Percentiles rank a stretch among this genome's conserved stretches.
These are phyloP conservation scores for Saccharomycopsis babjevae DNA, from an alignment of 805 yeast genomes.

Conservation along the genomic window DNA sequence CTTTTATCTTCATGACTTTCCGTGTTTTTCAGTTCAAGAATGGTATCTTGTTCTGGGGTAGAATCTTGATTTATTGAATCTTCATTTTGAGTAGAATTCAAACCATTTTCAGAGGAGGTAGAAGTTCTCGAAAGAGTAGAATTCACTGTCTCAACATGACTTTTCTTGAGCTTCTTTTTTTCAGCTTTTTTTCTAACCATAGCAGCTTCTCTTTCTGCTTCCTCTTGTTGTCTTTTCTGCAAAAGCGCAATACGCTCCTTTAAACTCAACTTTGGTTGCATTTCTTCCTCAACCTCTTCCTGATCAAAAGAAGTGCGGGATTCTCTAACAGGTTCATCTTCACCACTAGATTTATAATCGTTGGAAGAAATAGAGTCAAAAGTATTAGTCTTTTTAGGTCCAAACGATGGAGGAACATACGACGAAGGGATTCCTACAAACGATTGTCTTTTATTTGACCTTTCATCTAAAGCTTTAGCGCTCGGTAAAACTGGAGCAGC, in stretches of 20 bases:
- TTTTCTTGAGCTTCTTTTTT: slow-evolving; percentile 32
- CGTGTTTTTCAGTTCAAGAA: background rate
- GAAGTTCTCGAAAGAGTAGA: background rate
- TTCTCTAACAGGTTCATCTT: slow-evolving; percentile 20
- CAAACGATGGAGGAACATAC: slow-evolving; percentile 37
- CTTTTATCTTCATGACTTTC: background rate
- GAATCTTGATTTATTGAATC: background rate
- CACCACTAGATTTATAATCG: slow-evolving; percentile 7
- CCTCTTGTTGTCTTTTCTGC: slow-evolving; percentile 73
- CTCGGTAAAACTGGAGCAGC: slow-evolving; percentile 34
- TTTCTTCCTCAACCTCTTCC: slow-evolving; percentile 34
- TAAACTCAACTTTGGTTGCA: slow-evolving; percentile 67
- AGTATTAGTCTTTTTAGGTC: slow-evolving; percentile 25
- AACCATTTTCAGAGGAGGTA: background rate
- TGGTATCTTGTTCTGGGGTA: background rate
- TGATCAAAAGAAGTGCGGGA: slow-evolving; percentile 19
- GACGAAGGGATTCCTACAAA: slow-evolving; percentile 50
- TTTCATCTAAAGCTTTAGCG: slow-evolving; percentile 30
- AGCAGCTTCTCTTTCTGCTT: slow-evolving; percentile 60
- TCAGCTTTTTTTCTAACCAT: slow-evolving; percentile 43
- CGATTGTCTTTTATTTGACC: slow-evolving; percentile 44
- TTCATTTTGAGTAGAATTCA: background rate
- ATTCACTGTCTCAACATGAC: background rate
- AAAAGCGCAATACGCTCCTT: slow-evolving; percentile 79
- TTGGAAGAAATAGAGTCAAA: slow-evolving; percentile 22